phyloP scores from a whole-genome alignment of 805 yeast species.

The Maudiozyma barnettii region DNA sequence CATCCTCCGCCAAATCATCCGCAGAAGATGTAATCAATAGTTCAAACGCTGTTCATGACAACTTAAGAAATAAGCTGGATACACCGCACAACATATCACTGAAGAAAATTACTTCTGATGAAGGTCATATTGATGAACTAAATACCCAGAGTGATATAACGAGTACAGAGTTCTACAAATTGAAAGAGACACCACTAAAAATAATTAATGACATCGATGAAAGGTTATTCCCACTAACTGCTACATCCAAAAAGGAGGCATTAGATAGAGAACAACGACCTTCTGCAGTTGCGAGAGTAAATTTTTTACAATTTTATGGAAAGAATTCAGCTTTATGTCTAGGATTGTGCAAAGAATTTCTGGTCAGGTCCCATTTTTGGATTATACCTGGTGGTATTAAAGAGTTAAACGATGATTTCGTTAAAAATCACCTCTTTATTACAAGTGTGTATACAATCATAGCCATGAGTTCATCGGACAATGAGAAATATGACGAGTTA shows the following conservation, averaged over 20 bases:
- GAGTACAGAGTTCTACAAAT: slow-evolving; percentile 7
- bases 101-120: neutral
- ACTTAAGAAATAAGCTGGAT: neutral
- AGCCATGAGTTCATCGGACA: slow-evolving; percentile 49
- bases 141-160: neutral
- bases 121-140: neutral
- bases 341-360: slow-evolving; percentile 37
- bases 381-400: slow-evolving; percentile 54
- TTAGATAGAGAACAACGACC: slow-evolving; percentile 29
- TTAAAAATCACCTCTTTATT: slow-evolving; percentile 42
- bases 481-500: slow-evolving; percentile 38
- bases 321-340: slow-evolving; percentile 37
- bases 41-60: neutral
- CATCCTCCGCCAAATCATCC: slow-evolving; percentile 9
- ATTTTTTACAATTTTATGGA: slow-evolving; percentile 39
- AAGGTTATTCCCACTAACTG: slow-evolving; percentile 30
- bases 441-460: slow-evolving; percentile 44
- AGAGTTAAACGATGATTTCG: slow-evolving; percentile 38
- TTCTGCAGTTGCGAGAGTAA: slow-evolving; percentile 32
- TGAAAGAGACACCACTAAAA: slow-evolving; percentile 32
- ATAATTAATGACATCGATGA: slow-evolving; percentile 33
- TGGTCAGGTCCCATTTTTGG: slow-evolving; percentile 49
- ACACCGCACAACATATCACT: neutral
- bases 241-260: slow-evolving; percentile 20
- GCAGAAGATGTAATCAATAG: slow-evolving; percentile 3